phyloP scores from a whole-genome alignment of 306 rosid species.

The Echinosophora koreensis region DNA sequence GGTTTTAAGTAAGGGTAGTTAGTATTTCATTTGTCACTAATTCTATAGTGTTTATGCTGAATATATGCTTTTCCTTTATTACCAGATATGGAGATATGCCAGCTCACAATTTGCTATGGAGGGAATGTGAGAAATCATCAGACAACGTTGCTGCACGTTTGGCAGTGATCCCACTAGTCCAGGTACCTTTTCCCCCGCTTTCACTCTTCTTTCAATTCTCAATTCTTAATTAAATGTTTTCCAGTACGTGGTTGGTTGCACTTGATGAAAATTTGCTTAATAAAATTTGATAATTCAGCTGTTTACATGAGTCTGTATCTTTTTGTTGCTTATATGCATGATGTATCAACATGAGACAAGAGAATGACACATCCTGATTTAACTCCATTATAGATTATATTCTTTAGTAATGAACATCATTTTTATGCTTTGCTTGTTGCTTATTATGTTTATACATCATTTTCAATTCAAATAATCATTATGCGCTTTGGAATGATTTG shows the following conservation, averaged over 20 bases:
- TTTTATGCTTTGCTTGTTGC: constrained; percentile 32
- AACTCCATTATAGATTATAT: neutral
- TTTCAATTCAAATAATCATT: neutral
- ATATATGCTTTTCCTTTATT: constrained; percentile 34
- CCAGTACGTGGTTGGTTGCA: neutral
- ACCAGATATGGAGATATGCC: constrained; percentile 97
- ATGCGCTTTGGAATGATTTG: neutral
- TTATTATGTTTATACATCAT: neutral
- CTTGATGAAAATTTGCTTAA: constrained; percentile 25
- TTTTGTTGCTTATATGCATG: neutral
- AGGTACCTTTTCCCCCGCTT: constrained; percentile 54
- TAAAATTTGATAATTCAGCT: neutral
- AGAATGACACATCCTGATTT: neutral
- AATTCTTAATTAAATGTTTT: neutral
- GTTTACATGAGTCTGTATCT: constrained; percentile 2
- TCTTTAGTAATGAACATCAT: neutral
- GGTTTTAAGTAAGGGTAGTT: constrained; percentile 80
- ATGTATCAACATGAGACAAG: neutral
- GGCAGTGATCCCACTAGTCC: constrained; percentile 91
- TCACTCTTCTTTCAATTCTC: neutral
- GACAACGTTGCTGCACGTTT: constrained; percentile 90
- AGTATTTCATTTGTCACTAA: constrained; percentile 17
- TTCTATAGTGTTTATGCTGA: constrained; percentile 50
- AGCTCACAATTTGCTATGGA: constrained; percentile 95
- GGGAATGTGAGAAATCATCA: constrained; percentile 94